These are phyloP conservation scores for Calonectria pseudoturangicola DNA, from an alignment of 2,329 filamentous ascomycete species.

Conservation along the genomic window DNA sequence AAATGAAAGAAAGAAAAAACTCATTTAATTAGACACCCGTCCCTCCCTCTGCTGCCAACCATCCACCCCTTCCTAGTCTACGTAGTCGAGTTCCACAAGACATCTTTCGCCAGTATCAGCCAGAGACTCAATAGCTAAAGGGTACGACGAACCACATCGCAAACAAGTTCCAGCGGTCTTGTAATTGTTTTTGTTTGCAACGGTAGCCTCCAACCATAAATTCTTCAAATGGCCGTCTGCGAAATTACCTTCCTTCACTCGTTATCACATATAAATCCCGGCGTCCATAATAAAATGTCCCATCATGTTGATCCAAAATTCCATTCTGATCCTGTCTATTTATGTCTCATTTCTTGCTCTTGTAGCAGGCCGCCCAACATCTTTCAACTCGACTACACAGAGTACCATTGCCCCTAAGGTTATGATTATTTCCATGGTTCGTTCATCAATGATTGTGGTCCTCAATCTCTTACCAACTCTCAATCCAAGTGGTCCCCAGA, in stretches of 20 bases:
- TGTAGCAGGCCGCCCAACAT: slow-evolving; percentile 26
- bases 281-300: not conserved
- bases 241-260: not conserved
- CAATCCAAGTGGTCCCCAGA: slow-evolving; percentile 75
- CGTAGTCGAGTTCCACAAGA: slow-evolving; percentile 45
- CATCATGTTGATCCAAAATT: slow-evolving; percentile 38
- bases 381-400: not conserved
- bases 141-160: not conserved
- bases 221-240: not conserved
- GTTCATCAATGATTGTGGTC: slow-evolving; percentile 42
- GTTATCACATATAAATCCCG: not conserved
- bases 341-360: slow-evolving; percentile 18
- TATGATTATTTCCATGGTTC: slow-evolving; percentile 78
- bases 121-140: not conserved
- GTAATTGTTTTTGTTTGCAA: not conserved
- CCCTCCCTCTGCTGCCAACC: not conserved
- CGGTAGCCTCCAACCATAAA: slow-evolving; percentile 33
- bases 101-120: slow-evolving; percentile 38
- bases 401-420: slow-evolving; percentile 72
- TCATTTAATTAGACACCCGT: slow-evolving; percentile 2
- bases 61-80: slow-evolving; percentile 13
- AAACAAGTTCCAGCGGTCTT: not conserved
- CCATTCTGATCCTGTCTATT: slow-evolving; percentile 34
- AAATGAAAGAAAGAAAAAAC: too few relatives aligned
- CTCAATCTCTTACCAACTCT: slow-evolving; percentile 27